Percentiles rank a stretch among this genome's conserved stretches.
These are phyloP conservation scores for Pseudogymnoascus sp. DNA, from an alignment of 2,329 filamentous ascomycete species.

Conservation along the genomic window DNA sequence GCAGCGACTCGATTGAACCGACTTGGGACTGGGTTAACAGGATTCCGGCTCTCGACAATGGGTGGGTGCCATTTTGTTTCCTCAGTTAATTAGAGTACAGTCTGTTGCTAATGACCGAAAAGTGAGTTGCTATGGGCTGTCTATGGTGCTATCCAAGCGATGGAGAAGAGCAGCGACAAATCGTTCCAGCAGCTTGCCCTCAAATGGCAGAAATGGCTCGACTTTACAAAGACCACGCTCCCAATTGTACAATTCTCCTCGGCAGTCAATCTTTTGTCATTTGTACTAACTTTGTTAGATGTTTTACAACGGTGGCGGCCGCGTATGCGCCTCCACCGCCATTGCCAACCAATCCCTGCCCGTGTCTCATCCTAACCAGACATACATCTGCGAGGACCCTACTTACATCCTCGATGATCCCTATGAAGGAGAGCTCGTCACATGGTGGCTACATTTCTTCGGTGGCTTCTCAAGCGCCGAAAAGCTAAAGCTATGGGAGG, in stretches of 20 bases:
- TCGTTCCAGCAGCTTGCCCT: constrained; percentile 27
- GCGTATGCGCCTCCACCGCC: constrained; percentile 34
- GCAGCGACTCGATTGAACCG: constrained; percentile 27
- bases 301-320: constrained; percentile 33
- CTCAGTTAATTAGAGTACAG: neutral
- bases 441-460: constrained; percentile 36
- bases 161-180: constrained; percentile 26
- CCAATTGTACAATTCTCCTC: constrained; percentile 21
- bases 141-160: constrained; percentile 34
- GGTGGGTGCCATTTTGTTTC: constrained; percentile 22
- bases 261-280: neutral
- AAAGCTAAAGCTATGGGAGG: constrained; percentile 32
- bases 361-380: constrained; percentile 24
- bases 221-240: constrained; percentile 33
- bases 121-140: constrained; percentile 38
- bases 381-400: constrained; percentile 32
- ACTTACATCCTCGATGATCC: constrained; percentile 33
- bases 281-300: constrained; percentile 20
- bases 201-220: constrained; percentile 35
- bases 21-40: constrained; percentile 33
- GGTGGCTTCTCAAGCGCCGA: constrained; percentile 28
- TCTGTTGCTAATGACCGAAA: neutral
- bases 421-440: constrained; percentile 38
- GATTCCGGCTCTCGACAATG: constrained; percentile 36
- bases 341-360: constrained; percentile 31